Evolutionary conservation across 345 rosid genomes (phyloP), one percentile per base, ranked within the genome.

Genomic region (Populus nigra): DNA sequence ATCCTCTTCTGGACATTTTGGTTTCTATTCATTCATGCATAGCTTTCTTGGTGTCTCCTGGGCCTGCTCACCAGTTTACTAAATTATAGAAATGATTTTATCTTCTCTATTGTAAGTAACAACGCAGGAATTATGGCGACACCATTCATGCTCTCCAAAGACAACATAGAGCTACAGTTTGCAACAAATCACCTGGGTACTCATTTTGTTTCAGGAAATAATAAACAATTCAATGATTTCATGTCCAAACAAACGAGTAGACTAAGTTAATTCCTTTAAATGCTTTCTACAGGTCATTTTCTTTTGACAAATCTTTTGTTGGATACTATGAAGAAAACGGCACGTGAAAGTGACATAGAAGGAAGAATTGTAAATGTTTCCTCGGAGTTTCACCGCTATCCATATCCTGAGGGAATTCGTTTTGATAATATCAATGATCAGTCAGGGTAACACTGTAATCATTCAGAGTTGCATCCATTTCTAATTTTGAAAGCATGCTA

Each of bases 291-390:
- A 82, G 90, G 91, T 18, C 91, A 87, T 76, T 89, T 89, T 80
- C 89, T 89, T 77, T 74, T 89, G 73, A 83, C 88, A n/a, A 80
- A 81, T 68, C 90, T 87, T 31, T 69, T 83, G 76, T 39, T 85
- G 71, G 91, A 89, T 47, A 84, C 81, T 20, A 87, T 87, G 88
- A 89, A 87, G 72, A 83, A 62, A 23, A 85, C 91, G 18, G 81
- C 90, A 15, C 67, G 35, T 76, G 77, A 80, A 74, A 89, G 83
- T 74, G 68, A 68, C 39, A 75, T 62, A 57, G 88, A 87, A 68
- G 91, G 90, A 72, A 81, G 91, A 82, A 85, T 89, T 47, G 81
- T 88, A 47, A 87, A 74, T 50, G 49, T 85, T 41, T 81, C 91
- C 29, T 89, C 91, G 25, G 73, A 57, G 9, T 78, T 69, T 69